Evolutionary conservation across 2,329 filamentous ascomycete genomes (phyloP).

Genomic region (Metarhizium sp.): DNA sequence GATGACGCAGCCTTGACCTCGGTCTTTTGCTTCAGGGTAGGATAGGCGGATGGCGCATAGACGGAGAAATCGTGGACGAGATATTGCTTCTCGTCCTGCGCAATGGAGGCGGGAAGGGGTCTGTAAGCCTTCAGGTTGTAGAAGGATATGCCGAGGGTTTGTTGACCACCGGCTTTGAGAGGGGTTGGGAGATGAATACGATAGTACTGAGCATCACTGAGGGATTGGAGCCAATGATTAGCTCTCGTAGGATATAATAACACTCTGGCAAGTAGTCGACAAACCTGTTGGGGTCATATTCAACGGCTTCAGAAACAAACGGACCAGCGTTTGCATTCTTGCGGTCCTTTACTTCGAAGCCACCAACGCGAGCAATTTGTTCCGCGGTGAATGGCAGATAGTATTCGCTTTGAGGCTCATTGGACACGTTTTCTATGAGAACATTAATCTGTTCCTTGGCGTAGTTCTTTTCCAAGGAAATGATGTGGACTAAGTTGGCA

Average conservation of each 20-base stretch:
- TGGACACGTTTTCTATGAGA: constrained; percentile 81
- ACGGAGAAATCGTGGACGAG: constrained; percentile 79
- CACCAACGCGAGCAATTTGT: constrained; percentile 68
- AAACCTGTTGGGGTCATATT: constrained; percentile 51
- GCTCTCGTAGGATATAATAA: neutral
- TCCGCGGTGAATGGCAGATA: constrained; percentile 77
- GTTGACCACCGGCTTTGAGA: constrained; percentile 65
- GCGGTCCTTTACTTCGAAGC: constrained; percentile 86
- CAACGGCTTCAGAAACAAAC: constrained; percentile 62
- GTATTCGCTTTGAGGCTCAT: constrained; percentile 76
- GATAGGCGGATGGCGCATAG: constrained; percentile 75
- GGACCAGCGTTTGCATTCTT: constrained; percentile 60
- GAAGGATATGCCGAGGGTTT: constrained; percentile 83
- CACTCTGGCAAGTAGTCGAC: constrained; percentile 9
- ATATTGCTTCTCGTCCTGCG: constrained; percentile 81
- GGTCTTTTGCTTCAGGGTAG: constrained; percentile 88
- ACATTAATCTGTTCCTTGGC: constrained; percentile 86
- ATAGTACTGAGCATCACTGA: constrained; percentile 71
- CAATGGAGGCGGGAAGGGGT: constrained; percentile 72
- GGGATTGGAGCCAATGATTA: neutral
- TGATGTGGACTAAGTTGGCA: constrained; percentile 77
- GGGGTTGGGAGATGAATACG: constrained; percentile 68
- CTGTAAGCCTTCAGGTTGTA: constrained; percentile 68
- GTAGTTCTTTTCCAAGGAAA: constrained; percentile 90
- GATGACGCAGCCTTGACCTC: constrained; percentile 80